Conservation (phyloP, 2,329 filamentous ascomycete genomes). For the Sporothrix humicola region DNA sequence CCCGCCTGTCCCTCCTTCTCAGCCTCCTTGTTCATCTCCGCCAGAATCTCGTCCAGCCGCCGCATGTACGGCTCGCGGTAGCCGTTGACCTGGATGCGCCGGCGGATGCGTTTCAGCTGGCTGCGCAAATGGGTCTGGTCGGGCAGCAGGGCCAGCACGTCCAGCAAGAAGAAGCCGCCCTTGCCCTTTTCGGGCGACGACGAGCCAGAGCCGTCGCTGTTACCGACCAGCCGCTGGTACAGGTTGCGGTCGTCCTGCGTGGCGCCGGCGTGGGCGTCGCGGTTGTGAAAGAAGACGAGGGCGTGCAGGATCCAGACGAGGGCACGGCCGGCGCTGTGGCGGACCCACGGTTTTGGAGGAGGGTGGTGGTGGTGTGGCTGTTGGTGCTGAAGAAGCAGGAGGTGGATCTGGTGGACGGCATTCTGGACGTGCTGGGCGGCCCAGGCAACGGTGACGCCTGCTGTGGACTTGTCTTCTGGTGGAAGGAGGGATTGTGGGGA, state of each 20-base stretch:
- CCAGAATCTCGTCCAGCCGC: constrained; percentile 33
- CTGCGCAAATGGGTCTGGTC: constrained; percentile 53
- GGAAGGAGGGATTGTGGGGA: background rate
- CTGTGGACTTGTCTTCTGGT: background rate
- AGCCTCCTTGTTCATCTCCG: constrained; percentile 30
- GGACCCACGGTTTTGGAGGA: constrained; percentile 49
- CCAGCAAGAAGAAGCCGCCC: constrained; percentile 50
- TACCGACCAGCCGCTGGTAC: constrained; percentile 56
- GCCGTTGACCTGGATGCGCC: constrained; percentile 37
- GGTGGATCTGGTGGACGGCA: constrained; percentile 52
- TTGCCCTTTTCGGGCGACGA: constrained; percentile 41
- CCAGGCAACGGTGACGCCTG: constrained; percentile 52
- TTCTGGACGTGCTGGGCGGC: constrained; percentile 55
- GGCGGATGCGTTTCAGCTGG: constrained; percentile 45
- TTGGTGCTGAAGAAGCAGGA: constrained; percentile 43
- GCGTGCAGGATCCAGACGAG: constrained; percentile 56
- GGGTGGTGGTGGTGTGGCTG: constrained; percentile 38
- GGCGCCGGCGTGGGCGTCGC: constrained; percentile 46
- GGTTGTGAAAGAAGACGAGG: constrained; percentile 49
- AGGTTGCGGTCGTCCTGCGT: constrained; percentile 52
- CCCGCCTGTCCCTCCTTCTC: background rate
- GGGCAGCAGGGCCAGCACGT: constrained; percentile 51
- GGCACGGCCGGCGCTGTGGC: constrained; percentile 53
- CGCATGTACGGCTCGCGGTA: constrained; percentile 37
- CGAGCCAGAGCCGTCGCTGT: constrained; percentile 43